Evolutionary conservation across 1,284 basidiomycete species (phyloP).

Genomic region (Phylloporus sp.): DNA sequence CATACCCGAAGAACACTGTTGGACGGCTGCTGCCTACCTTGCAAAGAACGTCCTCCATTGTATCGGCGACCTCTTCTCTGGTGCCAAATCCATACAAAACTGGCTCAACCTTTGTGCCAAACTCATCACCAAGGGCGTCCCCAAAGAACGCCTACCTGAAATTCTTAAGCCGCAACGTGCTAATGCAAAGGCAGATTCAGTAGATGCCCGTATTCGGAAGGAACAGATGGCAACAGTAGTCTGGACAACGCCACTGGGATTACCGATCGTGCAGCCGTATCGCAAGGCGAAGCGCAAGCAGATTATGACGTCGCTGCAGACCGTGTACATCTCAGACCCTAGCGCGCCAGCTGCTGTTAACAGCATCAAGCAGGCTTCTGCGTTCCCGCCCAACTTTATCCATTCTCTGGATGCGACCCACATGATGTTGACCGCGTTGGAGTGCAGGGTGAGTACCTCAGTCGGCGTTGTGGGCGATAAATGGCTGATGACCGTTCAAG

Average conservation of each 20-base stretch:
- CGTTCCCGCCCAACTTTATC: constrained; percentile 99
- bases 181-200: constrained; percentile 17
- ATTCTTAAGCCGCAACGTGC: constrained; percentile 39
- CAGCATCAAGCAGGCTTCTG: constrained; percentile 87
- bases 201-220: constrained; percentile 57
- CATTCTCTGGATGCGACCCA: constrained; percentile 98
- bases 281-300: constrained; percentile 85
- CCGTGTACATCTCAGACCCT: constrained; percentile 94
- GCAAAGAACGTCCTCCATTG: constrained; percentile 79
- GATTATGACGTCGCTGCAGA: constrained; percentile 85
- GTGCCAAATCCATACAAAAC: constrained; percentile 89
- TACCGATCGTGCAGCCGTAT: constrained; percentile 98
- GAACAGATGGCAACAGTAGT: constrained; percentile 97
- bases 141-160: constrained; percentile 70
- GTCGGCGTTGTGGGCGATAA: neutral
- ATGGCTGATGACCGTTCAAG: constrained; percentile 40
- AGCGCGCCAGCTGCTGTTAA: constrained; percentile 83
- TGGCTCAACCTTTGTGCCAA: constrained; percentile 89
- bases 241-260: constrained; percentile 94
- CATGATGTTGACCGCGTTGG: constrained; percentile 97
- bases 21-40: constrained; percentile 81
- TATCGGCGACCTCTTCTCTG: constrained; percentile 93
- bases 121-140: constrained; percentile 89
- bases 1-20: constrained; percentile 75
- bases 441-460: constrained; percentile 67